Evolutionary conservation across 306 rosid species (phyloP).

Genomic region (Sindora glabra): DNA sequence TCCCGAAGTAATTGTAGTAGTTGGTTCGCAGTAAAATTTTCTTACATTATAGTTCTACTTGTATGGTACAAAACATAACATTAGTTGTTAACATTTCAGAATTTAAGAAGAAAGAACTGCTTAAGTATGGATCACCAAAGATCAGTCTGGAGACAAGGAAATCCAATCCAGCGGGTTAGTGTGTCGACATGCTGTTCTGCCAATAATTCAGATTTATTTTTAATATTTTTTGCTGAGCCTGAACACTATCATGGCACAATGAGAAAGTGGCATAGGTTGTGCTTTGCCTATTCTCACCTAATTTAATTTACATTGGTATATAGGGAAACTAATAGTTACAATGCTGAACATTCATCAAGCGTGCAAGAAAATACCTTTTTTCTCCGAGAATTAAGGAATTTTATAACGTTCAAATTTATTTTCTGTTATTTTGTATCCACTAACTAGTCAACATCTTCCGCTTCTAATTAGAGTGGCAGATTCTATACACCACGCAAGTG

Average conservation of each 20-base stretch:
- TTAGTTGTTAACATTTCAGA: slow-evolving; percentile 41
- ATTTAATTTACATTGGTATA: neutral
- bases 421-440: neutral
- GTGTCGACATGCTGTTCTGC: neutral
- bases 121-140: slow-evolving; percentile 51
- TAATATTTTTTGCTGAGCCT: neutral
- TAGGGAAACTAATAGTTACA: neutral
- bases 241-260: slow-evolving; percentile 1
- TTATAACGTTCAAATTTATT: neutral
- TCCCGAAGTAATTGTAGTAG: neutral
- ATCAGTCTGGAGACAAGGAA: slow-evolving; percentile 41
- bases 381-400: neutral
- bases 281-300: neutral
- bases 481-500: slow-evolving; percentile 67
- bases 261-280: neutral
- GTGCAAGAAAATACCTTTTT: slow-evolving; percentile 1
- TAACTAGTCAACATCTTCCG: neutral
- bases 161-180: slow-evolving; percentile 45
- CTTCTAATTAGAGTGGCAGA: slow-evolving; percentile 61
- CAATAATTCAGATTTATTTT: neutral
- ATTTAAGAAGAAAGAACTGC: slow-evolving; percentile 70
- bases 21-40: slow-evolving; percentile 11
- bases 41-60: too few relatives aligned
- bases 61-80: too few relatives aligned
- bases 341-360: neutral